Evolutionary conservation across 257 asterid genomes (phyloP).

Genomic region (Ophiorrhiza pumila): DNA sequence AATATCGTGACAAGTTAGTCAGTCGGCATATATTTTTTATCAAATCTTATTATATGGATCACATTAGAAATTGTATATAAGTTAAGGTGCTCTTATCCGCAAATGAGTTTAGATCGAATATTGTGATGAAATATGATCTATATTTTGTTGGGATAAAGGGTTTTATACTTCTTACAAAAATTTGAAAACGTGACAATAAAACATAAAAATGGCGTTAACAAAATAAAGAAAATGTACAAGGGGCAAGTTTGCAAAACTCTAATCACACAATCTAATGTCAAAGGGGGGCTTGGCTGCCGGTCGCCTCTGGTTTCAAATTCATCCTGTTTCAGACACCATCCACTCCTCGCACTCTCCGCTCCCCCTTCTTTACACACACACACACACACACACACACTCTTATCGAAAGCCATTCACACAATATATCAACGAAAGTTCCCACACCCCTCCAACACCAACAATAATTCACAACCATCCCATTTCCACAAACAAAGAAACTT

Average conservation of each 20-base stretch:
- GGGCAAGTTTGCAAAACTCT: not conserved
- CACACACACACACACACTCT: not conserved
- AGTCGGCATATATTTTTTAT: too few relatives aligned
- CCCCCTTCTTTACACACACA: not conserved
- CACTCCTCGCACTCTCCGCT: constrained; percentile 36
- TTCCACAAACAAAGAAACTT: not conserved
- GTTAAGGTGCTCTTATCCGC: too few relatives aligned
- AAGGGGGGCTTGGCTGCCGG: constrained; percentile 11
- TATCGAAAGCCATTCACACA: not conserved
- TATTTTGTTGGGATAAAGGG: too few relatives aligned
- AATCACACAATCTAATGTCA: not conserved
- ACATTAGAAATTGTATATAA: too few relatives aligned
- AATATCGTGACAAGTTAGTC: too few relatives aligned
- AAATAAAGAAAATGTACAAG: too few relatives aligned
- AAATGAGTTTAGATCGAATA: too few relatives aligned
- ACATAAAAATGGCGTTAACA: too few relatives aligned
- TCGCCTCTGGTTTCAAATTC: constrained; percentile 21
- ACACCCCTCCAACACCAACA: constrained; percentile 1
- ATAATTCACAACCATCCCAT: not conserved
- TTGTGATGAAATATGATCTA: too few relatives aligned
- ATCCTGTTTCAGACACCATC: constrained; percentile 17
- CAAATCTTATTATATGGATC: too few relatives aligned
- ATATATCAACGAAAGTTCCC: not conserved
- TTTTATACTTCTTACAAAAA: too few relatives aligned
- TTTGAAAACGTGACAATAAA: too few relatives aligned